Percentiles rank a stretch among this genome's conserved stretches.
These are phyloP conservation scores for Tetrahymena malaccensis DNA, from an alignment of 73 alveolate genomes.

Conservation along the genomic window DNA sequence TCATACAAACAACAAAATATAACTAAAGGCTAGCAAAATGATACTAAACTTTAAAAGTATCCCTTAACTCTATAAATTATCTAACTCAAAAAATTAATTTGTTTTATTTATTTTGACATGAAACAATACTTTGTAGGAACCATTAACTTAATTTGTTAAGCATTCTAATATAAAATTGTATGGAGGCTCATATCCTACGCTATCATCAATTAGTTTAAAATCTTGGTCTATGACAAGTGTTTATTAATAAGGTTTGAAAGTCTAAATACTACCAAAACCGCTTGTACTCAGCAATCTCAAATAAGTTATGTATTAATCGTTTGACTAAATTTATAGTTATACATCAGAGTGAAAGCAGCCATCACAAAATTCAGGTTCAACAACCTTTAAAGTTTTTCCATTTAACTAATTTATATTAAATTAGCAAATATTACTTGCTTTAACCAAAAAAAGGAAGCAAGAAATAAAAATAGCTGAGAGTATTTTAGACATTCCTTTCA, in stretches of 20 bases:
- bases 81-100: neutral
- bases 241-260: neutral
- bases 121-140: neutral
- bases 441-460: neutral
- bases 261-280: no score
- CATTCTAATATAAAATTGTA: neutral
- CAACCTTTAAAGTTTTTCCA: neutral
- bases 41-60: neutral
- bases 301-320: neutral
- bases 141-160: neutral
- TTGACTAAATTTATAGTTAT: neutral
- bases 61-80: neutral
- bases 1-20: no score
- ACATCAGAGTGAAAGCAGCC: neutral
- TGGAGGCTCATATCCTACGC: neutral
- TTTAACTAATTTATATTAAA: no score
- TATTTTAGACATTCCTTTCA: neutral
- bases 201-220: neutral
- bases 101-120: neutral
- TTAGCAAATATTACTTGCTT: neutral
- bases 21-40: no score
- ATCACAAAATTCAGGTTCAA: neutral
- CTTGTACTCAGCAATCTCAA: neutral
- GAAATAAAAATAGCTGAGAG: no score
- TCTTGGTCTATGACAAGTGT: neutral